Evolutionary conservation across 106 monocot genomes (phyloP), one percentile per base, ranked within the genome.

Genomic region (Iris macrosiphon): DNA sequence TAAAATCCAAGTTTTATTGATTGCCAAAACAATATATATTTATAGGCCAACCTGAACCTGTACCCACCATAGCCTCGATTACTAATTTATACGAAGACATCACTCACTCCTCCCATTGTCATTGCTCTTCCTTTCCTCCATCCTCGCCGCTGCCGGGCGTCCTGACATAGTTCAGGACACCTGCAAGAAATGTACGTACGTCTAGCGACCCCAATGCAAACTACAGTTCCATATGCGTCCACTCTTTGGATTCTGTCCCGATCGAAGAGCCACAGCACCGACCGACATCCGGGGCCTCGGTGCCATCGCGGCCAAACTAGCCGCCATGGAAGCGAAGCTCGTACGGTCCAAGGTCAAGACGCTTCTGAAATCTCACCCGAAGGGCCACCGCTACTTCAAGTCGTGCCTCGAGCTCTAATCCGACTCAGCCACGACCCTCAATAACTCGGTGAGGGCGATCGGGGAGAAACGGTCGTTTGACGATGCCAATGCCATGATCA

Each of bases 331-430:
- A 12, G 30, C 9, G 29, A 44, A 53, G 6, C 59, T 70, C 8
- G 22, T 69, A 6, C 28, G 46, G 57, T 20, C 31, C 5, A 29
- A 55, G n/a, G n/a, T n/a, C n/a, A n/a, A n/a, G n/a, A n/a, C n/a
- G n/a, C n/a, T n/a, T n/a, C n/a, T n/a, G n/a, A n/a, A n/a, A n/a
- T n/a, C n/a, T n/a, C n/a, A n/a, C n/a, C n/a, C n/a, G n/a, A n/a
- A n/a, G n/a, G n/a, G n/a, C n/a, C n/a, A n/a, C n/a, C 31, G 29
- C 0, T 66, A 66, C 61, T 20, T 78, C 42, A 14, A 57, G 57
- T 49, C 61, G 7, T 78, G 77, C 59, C 27, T 31, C 12, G 61
- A 70, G 37, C 39, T 79, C 16, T 79, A 70, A 45, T 15, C 40
- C 6, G 60, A 70, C 9, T 53, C 74, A 2, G 9, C 31, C 4